Evolutionary conservation across 805 yeast species (phyloP).

Genomic region (Kluyveromyces wickerhamii): DNA sequence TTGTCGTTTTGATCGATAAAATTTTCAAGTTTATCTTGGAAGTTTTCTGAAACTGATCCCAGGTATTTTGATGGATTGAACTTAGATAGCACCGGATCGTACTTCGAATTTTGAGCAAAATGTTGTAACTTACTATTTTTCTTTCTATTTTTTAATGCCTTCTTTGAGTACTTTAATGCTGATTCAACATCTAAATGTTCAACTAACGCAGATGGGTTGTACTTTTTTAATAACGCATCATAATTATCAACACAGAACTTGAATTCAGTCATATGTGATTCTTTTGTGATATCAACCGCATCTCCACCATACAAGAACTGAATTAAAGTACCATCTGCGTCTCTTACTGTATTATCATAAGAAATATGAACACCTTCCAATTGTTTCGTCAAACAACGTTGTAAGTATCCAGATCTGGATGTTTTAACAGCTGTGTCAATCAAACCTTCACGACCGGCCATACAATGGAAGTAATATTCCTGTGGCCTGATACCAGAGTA

Average conservation of each 20-base stretch:
- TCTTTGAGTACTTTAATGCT: constrained; percentile 75
- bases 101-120: constrained; percentile 52
- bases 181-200: constrained; percentile 76
- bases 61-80: constrained; percentile 84
- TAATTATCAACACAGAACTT: constrained; percentile 88
- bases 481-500: constrained; percentile 97
- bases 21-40: constrained; percentile 70
- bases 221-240: constrained; percentile 76
- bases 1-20: constrained; percentile 51
- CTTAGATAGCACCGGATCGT: constrained; percentile 82
- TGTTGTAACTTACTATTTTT: constrained; percentile 60
- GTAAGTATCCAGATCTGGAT: constrained; percentile 95
- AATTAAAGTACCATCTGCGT: constrained; percentile 86
- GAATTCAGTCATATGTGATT: constrained; percentile 89
- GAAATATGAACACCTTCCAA: constrained; percentile 92
- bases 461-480: constrained; percentile 98
- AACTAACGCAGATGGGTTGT: constrained; percentile 67
- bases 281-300: constrained; percentile 87
- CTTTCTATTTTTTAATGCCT: constrained; percentile 61
- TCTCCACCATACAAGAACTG: constrained; percentile 98
- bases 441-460: constrained; percentile 99
- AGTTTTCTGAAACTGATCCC: constrained; percentile 88
- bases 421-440: constrained; percentile 99
- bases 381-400: constrained; percentile 96
- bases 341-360: constrained; percentile 93